Evolutionary conservation across 2,329 filamentous ascomycete species (phyloP), one percentile per base, ranked within the genome.

Genomic region (Fusarium udum): DNA sequence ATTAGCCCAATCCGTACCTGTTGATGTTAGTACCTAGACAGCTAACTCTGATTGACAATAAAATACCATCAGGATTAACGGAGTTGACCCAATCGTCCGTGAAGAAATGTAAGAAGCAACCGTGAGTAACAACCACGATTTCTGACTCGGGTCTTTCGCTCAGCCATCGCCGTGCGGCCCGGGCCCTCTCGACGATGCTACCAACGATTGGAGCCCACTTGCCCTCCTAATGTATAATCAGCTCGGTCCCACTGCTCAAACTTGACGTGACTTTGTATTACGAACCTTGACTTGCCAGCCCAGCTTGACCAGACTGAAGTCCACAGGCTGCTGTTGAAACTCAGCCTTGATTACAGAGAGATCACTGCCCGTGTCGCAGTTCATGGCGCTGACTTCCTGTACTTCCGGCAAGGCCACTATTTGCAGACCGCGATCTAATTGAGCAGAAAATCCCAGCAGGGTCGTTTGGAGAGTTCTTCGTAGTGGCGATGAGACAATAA

Each of bases 261-360:
- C 7, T 10, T 31, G 13, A 4, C 18, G 0, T 3, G 3, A 6
- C 9, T 3, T 24, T 3, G 2, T 1, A 18, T 11, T 2, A 4
- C 57, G 34, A 40, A 53, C 62, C n/a, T 64, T 64, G 4, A 64
- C 3, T 0, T 34, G 24, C 62, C 62, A 64, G 4, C 48, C 32
- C 0, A 39, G 39, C n/a, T 45, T 32, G 2, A 64, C 62, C 10
- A 63, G 18, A n/a, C 32, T 14, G 2, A 63, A 53, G 3, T 63
- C 45, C 1, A 63, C 45, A 0, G 58, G 62, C 1, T 45, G 7
- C 5, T 62, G 16, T 8, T 45, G 10, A 4, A 63, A 64, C 0
- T 20, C 60, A 0, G n/a, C 26, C 9, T 28, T 63, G 6, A 64
- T 53, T 3, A n/a, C n/a, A 22, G 39, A 7, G 1, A 64, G 12